Evolutionary conservation across 148 eudicot genomes (phyloP), one percentile per base, ranked within the genome.

Genomic region (Fagopyrum esculentum): DNA sequence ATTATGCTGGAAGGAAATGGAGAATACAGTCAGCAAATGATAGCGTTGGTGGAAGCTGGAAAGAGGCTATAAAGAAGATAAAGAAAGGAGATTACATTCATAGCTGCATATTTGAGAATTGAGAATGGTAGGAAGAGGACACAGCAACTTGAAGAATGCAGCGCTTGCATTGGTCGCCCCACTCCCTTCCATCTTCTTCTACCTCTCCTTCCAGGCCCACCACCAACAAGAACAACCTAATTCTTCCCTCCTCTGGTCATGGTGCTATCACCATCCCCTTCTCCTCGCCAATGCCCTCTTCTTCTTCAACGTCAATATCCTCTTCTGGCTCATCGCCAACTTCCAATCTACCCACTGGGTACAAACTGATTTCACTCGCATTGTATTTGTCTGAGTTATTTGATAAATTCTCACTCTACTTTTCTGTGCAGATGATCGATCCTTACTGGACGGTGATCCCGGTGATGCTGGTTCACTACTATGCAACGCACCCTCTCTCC

Each of bases 321-420:
- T 88, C 71, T 91, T 91, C 79, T 94, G 98, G 98, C 26, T 81
- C 78, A 81, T 94, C 44, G 86, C 89, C 54, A 86, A 83, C 74
- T 55, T 91, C 76, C 97, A 91, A 69, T 87, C 90, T n/a, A 91
- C 88, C 84, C 89, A 94, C 77, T 94, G 98, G 98, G 98, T 91
- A 9, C 64, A n/a, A 17, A 3, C 26, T 35, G 3, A 57, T 19
- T 22, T 76, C 79, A 35, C 45, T 29, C 9, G 40, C 17, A 5
- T 57, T 57, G 29, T 19, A 0, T 57, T 35, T 35, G 2, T 35
- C 3, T 35, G 2, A 35, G 3, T 35, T 35, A 35, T 35, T 2
- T 35, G 3, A 35, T 35, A 35, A 35, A 35, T 35, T 35, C 3
- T 35, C 40, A 35, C 40, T 35, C 40, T 35, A 35, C 40, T 35